Evolutionary conservation across 441 rosid species (phyloP).

Genomic region (Capsella rubella): DNA sequence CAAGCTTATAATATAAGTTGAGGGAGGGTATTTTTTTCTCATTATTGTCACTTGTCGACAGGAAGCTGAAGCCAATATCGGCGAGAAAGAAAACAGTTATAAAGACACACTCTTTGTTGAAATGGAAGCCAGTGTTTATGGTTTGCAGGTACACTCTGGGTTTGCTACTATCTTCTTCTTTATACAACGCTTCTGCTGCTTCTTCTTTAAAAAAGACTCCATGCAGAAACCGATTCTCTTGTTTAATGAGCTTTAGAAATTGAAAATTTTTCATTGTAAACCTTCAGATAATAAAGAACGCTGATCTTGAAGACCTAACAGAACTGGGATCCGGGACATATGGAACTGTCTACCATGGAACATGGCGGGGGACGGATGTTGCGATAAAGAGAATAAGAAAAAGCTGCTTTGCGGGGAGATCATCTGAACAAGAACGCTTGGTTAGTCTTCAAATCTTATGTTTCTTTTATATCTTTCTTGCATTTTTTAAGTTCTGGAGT

Average conservation of each 20-base stretch:
- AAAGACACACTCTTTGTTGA: slow-evolving; percentile 66
- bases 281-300: slow-evolving; percentile 62
- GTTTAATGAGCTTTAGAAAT: neutral
- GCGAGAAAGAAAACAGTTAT: slow-evolving; percentile 46
- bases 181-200: neutral
- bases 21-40: slow-evolving; percentile 12
- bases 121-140: slow-evolving; percentile 84
- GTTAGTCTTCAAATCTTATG: slow-evolving; percentile 41
- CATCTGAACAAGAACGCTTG: slow-evolving; percentile 71
- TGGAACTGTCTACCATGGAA: slow-evolving; percentile 75
- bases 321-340: slow-evolving; percentile 75
- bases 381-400: slow-evolving; percentile 75
- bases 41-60: slow-evolving; percentile 37
- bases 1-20: neutral
- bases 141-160: slow-evolving; percentile 69
- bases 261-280: slow-evolving; percentile 34
- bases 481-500: neutral
- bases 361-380: slow-evolving; percentile 79
- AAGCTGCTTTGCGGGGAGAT: slow-evolving; percentile 69
- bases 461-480: slow-evolving; percentile 5
- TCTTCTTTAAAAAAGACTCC: slow-evolving; percentile 24
- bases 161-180: neutral
- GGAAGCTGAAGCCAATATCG: slow-evolving; percentile 52
- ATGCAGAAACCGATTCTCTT: neutral
- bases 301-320: slow-evolving; percentile 68